phyloP scores from a whole-genome alignment of 2,329 filamentous ascomycete species.

The Xylaria sp. region DNA sequence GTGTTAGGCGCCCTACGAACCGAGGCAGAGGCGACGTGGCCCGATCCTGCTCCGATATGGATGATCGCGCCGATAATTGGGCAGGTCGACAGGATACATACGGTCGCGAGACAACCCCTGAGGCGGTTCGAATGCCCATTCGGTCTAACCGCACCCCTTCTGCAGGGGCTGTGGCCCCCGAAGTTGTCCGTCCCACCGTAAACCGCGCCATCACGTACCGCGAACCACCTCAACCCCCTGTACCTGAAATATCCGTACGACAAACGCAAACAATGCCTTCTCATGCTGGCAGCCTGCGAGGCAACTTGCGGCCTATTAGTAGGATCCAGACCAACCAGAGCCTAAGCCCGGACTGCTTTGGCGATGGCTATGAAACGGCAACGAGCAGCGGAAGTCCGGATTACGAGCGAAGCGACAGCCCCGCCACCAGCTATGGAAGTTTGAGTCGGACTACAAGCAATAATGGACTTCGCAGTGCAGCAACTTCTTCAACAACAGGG shows the following conservation, averaged over 20 bases:
- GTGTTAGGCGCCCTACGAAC: conserved; percentile 41
- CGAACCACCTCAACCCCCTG: conserved; percentile 46
- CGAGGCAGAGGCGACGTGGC: conserved; percentile 62
- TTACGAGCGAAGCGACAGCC: conserved; percentile 64
- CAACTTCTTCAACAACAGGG: conserved; percentile 25
- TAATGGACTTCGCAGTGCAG: conserved; percentile 41
- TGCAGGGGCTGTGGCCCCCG: conserved; percentile 45
- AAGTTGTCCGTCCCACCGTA: conserved; percentile 45
- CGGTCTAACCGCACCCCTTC: conserved; percentile 52
- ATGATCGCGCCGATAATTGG: conserved; percentile 51
- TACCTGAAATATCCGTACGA: conserved; percentile 42
- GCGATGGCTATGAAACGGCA: conserved; percentile 61
- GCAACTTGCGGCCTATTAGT: conserved; percentile 59
- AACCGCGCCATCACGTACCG: conserved; percentile 48
- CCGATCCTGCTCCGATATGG: conserved; percentile 57
- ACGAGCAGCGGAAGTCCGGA: conserved; percentile 65
- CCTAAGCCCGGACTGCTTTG: conserved; percentile 58
- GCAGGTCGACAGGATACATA: conserved; percentile 50
- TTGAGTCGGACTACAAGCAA: conserved; percentile 60
- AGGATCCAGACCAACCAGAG: conserved; percentile 56
- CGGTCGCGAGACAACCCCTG: conserved; percentile 51
- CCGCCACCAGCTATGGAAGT: conserved; percentile 67
- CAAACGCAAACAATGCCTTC: conserved; percentile 43
- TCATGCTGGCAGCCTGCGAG: conserved; percentile 54
- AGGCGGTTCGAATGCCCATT: conserved; percentile 58